Conservation (phyloP, 1,284 basidiomycete genomes). For the Sanghuangporus weigelae region DNA sequence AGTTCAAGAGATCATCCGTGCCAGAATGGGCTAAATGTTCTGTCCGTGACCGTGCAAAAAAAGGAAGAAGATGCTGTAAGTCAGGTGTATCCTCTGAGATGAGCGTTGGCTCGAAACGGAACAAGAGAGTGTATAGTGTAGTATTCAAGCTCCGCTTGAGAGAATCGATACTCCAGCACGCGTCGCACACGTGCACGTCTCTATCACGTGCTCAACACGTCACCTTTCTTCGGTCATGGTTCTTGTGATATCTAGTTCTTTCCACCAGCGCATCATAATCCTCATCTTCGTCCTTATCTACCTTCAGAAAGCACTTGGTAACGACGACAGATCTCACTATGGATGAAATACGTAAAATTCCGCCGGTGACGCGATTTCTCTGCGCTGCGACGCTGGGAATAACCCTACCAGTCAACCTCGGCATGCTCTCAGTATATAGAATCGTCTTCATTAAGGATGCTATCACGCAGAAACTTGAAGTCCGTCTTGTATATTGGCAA, state of each 20-base stretch:
- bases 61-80: no score
- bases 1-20: no score
- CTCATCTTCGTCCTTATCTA: background rate
- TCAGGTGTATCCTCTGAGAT: no score
- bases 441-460: conserved; percentile 51
- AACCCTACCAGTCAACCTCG: conserved; percentile 56
- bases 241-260: background rate
- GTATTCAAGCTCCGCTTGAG: background rate
- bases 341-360: conserved; percentile 73
- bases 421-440: conserved; percentile 49
- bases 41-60: no score
- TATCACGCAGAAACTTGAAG: conserved; percentile 49
- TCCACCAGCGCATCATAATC: background rate
- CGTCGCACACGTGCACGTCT: background rate
- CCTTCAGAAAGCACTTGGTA: background rate
- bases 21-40: no score
- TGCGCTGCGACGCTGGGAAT: conserved; percentile 57
- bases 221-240: background rate
- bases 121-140: background rate
- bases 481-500: conserved; percentile 28
- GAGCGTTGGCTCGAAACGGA: no score
- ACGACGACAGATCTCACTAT: conserved; percentile 20
- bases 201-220: background rate
- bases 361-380: conserved; percentile 77
- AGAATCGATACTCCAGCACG: background rate